phyloP scores from a whole-genome alignment of 1,284 basidiomycete genomes.

The Phellopilus nigrolimitatus region DNA sequence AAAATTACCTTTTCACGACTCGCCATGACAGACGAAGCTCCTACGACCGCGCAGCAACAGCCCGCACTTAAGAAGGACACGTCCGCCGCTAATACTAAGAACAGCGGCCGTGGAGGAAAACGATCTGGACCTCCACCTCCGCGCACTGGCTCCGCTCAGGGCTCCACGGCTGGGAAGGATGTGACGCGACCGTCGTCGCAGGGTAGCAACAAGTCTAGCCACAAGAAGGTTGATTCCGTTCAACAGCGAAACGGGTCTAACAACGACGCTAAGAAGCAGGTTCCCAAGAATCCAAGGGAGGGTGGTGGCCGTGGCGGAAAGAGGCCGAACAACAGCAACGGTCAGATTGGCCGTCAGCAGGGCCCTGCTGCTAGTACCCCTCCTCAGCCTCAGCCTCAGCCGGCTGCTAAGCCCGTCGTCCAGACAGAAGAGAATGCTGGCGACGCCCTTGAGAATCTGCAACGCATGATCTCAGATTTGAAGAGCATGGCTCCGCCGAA shows the following conservation, averaged over 20 bases:
- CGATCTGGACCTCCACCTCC: conserved; percentile 7
- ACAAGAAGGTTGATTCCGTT: conserved; percentile 1
- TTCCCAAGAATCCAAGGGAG: conserved; percentile 47
- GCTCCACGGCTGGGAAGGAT: conserved; percentile 8
- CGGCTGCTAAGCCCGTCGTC: conserved; percentile 30
- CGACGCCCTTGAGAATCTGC: conserved; percentile 72
- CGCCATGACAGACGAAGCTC: conserved; percentile 79
- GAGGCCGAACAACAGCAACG: conserved; percentile 47
- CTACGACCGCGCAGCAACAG: conserved; percentile 45
- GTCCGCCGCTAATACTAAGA: conserved; percentile 1
- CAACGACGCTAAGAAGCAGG: conserved; percentile 37
- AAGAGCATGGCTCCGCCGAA: conserved; percentile 65
- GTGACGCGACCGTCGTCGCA: conserved; percentile 16
- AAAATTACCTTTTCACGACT: conserved; percentile 50
- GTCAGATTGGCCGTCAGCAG: conserved; percentile 28
- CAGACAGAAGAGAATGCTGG: conserved; percentile 48
- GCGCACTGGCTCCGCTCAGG: conserved; percentile 12
- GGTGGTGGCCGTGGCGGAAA: conserved; percentile 40
- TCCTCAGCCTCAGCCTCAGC: conserved; percentile 9
- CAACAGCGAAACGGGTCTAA: not conserved
- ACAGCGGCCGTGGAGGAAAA: conserved; percentile 16
- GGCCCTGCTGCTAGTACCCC: conserved; percentile 11
- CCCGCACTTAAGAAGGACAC: conserved; percentile 27
- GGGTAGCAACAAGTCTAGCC: conserved; percentile 17
- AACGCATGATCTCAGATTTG: conserved; percentile 78